Percentiles rank a stretch among this genome's conserved stretches.
Conservation (phyloP, 352 stramenopile genomes). For the Pythium rishiriense region DNA sequence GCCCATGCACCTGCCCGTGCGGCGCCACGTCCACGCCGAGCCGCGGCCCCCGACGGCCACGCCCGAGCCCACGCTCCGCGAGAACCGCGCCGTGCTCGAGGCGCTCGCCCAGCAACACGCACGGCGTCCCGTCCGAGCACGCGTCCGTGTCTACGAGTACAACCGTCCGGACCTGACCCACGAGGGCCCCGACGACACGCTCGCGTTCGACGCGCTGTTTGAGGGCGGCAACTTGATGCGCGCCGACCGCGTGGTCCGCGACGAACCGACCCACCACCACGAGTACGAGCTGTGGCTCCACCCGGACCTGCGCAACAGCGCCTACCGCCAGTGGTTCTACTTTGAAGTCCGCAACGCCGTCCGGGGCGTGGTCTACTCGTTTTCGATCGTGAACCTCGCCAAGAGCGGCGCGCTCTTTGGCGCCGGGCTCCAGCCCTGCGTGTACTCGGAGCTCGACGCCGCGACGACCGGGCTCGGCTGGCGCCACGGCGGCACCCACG, state of each 20-base stretch:
- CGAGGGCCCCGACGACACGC: conserved; percentile 46
- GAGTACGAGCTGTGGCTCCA: conserved; percentile 78
- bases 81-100: conserved; percentile 42
- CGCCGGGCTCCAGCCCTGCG: conserved; percentile 71
- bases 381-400: conserved; percentile 78
- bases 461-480: conserved; percentile 47
- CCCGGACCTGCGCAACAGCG: conserved; percentile 80
- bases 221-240: conserved; percentile 70
- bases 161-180: conserved; percentile 48
- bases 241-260: conserved; percentile 59
- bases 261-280: conserved; percentile 29
- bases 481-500: conserved; percentile 54
- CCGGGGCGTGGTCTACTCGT: conserved; percentile 55
- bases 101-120: conserved; percentile 36
- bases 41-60: conserved; percentile 16
- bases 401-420: conserved; percentile 86
- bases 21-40: conserved; percentile 35
- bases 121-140: conserved; percentile 23
- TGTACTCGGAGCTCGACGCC: conserved; percentile 71
- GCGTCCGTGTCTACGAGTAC: conserved; percentile 74
- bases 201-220: conserved; percentile 77
- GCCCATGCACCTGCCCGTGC: conserved; percentile 48
- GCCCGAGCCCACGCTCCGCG: conserved; percentile 49
- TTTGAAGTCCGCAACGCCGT: conserved; percentile 74
- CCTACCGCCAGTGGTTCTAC: conserved; percentile 91